Base-by-base conservation (phyloP, 768 basidiomycete genomes). In the Suillus paluster region DNA sequence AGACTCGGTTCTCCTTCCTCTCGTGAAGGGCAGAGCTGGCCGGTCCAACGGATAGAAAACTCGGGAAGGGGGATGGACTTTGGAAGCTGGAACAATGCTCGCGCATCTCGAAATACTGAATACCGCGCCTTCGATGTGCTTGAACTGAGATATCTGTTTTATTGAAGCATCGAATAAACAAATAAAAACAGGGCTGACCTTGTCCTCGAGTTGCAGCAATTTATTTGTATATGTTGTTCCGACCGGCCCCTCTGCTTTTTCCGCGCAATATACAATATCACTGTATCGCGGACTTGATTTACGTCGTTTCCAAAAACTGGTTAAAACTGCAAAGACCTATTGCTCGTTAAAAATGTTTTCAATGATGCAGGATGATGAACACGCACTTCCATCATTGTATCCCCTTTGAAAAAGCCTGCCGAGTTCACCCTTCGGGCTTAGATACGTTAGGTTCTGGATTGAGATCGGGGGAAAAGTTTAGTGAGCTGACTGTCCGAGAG, bases 151-250 rank as follows among this genome's bases (percentile, higher is more conserved):
- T 50, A 30, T 12, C 27, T 50, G 19, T 50, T 19, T 50, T 6
- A 7, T 50, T 50, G 27, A n/a, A 33, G 19, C 5, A 19, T 50
- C 30, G 30, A 19, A 30, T 33, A 50, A 50, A 9, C n/a, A n/a
- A n/a, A n/a, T n/a, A n/a, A 50, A n/a, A 33, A n/a, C 7, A 12
- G 19, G 19, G 19, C 19, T n/a, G 30, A 50, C 49, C 30, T 50
- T 50, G 3, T 30, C 49, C 27, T 50, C 49, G 1, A 50, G 19
- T 30, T 30, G 27, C 19, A 30, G 19, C n/a, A 50, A 19, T 33
- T 50, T 50, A n/a, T 50, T 50, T 50, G 30, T 30, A 50, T 50
- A 7, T 50, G 19, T 50, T 33, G 49, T 50, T 50, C 49, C 19
- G 49, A 50, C 27, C 49, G 49, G 11, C 49, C 49, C 49, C 30